These are phyloP conservation scores for Penicillium frequentans DNA, from an alignment of 2,329 filamentous ascomycete genomes.

Conservation along the genomic window DNA sequence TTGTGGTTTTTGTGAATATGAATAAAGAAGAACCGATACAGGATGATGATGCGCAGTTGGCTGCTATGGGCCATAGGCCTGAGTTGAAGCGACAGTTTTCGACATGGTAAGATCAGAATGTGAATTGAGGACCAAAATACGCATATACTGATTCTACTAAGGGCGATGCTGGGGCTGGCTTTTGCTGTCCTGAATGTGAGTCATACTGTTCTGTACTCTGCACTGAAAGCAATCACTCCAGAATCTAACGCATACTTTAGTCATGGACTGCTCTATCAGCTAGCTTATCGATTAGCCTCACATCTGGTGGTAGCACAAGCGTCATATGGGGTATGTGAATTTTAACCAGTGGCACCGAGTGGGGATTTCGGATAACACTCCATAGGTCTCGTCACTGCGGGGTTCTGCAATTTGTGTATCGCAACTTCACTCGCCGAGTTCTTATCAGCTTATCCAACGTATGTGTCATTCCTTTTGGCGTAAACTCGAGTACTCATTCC, in stretches of 20 bases:
- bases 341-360: neutral
- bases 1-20: conserved; percentile 6
- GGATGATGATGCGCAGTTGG: conserved; percentile 23
- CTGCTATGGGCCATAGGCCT: conserved; percentile 53
- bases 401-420: conserved; percentile 68
- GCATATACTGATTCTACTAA: conserved; percentile 4
- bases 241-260: conserved; percentile 9
- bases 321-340: conserved; percentile 66
- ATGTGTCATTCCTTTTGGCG: conserved; percentile 1
- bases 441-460: conserved; percentile 61
- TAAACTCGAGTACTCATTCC: neutral
- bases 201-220: neutral
- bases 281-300: conserved; percentile 61
- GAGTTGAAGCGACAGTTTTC: conserved; percentile 60
- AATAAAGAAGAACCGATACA: conserved; percentile 17
- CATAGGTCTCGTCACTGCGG: conserved; percentile 54
- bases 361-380: neutral
- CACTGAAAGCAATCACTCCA: neutral
- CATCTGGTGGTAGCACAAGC: conserved; percentile 69
- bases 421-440: conserved; percentile 70
- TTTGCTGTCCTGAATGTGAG: conserved; percentile 60
- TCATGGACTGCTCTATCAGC: conserved; percentile 62
- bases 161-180: conserved; percentile 60
- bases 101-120: conserved; percentile 38
- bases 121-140: neutral